Conservation (phyloP, 176 grass and related monocot species). For the Cocos nucifera region DNA sequence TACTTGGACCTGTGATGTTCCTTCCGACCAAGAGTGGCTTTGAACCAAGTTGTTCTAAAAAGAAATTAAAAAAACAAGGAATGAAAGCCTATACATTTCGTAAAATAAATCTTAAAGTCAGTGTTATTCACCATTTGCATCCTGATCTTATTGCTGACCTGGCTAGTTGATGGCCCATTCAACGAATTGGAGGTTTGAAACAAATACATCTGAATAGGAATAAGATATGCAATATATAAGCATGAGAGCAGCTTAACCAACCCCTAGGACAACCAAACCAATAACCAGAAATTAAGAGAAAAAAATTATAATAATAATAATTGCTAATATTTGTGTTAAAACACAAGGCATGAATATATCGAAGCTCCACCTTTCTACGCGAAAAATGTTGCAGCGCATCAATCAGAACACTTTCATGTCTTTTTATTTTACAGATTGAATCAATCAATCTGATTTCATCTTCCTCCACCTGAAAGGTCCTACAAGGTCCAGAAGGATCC, state of each 20-base stretch:
- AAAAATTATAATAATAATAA: background rate
- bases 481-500: background rate
- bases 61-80: too few relatives aligned
- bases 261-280: too few relatives aligned
- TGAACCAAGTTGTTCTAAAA: too few relatives aligned
- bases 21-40: too few relatives aligned
- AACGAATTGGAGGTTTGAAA: background rate
- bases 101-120: too few relatives aligned
- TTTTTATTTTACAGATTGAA: background rate
- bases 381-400: constrained; percentile 3
- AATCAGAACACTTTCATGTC: background rate
- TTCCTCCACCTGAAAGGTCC: constrained; percentile 2
- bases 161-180: background rate
- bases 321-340: background rate
- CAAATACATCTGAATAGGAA: background rate
- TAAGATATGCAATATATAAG: background rate
- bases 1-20: too few relatives aligned
- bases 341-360: background rate
- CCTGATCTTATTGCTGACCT: background rate
- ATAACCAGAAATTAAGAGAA: too few relatives aligned
- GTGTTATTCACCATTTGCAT: too few relatives aligned
- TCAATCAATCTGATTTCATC: background rate
- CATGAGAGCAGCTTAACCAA: background rate
- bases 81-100: too few relatives aligned
- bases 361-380: background rate